phyloP scores from a whole-genome alignment of 2,329 filamentous ascomycete species.

The Monilinia laxa region DNA sequence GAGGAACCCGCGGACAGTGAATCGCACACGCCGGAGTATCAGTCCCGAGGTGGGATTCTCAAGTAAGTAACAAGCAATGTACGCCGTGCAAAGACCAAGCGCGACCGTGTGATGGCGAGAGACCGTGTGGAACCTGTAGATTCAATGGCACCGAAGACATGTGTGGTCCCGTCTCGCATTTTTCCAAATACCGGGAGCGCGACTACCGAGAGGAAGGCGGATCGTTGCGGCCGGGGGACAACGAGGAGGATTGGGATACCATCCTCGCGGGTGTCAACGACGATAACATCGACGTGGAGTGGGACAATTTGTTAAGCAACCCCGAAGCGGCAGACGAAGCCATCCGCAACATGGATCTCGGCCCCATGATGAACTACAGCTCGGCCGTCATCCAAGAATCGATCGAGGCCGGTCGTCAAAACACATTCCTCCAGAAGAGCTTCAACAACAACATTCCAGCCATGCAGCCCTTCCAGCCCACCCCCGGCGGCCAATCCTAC shows the following conservation, averaged over 20 bases:
- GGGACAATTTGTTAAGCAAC: neutral
- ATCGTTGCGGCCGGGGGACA: neutral
- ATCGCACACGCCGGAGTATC: neutral
- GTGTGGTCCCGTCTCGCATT: neutral
- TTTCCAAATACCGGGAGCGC: neutral
- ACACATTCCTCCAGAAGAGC: neutral
- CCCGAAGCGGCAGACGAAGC: neutral
- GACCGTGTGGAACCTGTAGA: conserved; percentile 3
- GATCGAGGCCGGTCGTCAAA: neutral
- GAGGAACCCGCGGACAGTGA: neutral
- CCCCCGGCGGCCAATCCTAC: neutral
- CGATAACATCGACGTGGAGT: neutral
- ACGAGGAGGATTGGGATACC: neutral
- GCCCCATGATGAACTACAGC: conserved; percentile 6
- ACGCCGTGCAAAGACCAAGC: conserved; percentile 5
- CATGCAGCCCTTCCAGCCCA: neutral
- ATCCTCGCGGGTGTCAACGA: neutral
- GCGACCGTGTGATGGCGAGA: conserved; percentile 6
- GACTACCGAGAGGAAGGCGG: neutral
- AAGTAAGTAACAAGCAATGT: neutral
- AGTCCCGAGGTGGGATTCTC: neutral
- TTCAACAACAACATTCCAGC: neutral
- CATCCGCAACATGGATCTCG: neutral
- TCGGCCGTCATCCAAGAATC: conserved; percentile 1
- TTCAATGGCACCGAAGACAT: neutral